Conservation (phyloP, 768 basidiomycete genomes). For the Mycena pura region DNA sequence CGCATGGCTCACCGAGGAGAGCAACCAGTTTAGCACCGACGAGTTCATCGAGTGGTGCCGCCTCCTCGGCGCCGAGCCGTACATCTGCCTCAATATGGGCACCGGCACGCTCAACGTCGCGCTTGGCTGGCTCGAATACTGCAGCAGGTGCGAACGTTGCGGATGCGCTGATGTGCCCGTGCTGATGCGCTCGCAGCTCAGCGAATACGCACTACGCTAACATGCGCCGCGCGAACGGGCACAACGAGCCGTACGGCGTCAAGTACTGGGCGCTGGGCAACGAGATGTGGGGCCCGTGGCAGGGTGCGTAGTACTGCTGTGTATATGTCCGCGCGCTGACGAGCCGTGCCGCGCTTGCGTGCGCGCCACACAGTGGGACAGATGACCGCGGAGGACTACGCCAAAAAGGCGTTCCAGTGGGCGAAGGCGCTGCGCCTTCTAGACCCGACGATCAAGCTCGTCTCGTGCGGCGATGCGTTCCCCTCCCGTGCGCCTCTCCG, state of each 20-base stretch:
- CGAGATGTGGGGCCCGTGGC: conserved; percentile 64
- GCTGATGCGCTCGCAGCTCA: conserved; percentile 33
- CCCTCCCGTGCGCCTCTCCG: conserved; percentile 20
- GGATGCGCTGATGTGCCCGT: too few species aligned
- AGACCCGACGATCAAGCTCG: conserved; percentile 60
- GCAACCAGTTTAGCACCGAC: conserved; percentile 66
- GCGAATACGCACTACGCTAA: conserved; percentile 60
- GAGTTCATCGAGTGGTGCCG: conserved; percentile 65
- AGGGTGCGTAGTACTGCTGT: too few species aligned
- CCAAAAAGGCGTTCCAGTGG: conserved; percentile 64
- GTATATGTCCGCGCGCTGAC: too few species aligned
- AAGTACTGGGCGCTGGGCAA: conserved; percentile 57
- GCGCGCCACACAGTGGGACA: conserved; percentile 52
- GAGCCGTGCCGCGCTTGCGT: too few species aligned
- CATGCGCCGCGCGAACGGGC: conserved; percentile 62
- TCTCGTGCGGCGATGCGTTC: conserved; percentile 59
- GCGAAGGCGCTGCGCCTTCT: conserved; percentile 64
- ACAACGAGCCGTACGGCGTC: conserved; percentile 60
- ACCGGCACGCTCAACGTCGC: conserved; percentile 68
- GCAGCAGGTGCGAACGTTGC: conserved; percentile 61
- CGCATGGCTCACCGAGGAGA: conserved; percentile 66
- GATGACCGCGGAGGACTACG: conserved; percentile 60
- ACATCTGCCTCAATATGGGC: conserved; percentile 69
- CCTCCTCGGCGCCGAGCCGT: conserved; percentile 59
- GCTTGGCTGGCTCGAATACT: conserved; percentile 67